Evolutionary conservation across 345 rosid genomes (phyloP), one percentile per base, ranked within the genome.

Genomic region (Salix koriyanagi): DNA sequence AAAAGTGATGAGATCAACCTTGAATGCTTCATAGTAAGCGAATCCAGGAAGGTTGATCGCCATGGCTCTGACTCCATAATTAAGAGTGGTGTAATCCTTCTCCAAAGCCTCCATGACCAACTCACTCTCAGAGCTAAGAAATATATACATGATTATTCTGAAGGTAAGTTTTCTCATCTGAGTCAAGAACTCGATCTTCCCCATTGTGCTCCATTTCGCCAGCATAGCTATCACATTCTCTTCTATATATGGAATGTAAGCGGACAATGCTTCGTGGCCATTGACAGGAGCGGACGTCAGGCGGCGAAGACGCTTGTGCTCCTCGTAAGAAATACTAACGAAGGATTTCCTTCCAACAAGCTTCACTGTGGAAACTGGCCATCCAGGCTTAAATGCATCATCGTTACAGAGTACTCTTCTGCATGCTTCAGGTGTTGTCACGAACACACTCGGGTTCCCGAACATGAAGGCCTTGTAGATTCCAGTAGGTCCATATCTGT

Each of bases 21-120:
- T 92, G 15, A 92, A 89, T 39, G 97, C 98, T 72, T 83, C 83
- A 74, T 92, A 81, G 83, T 90, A 94, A 70, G 92, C 91, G 75
- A 94, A 94, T 16, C 98, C 98, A 1, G 97, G 98, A 73, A 92
- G 28, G 81, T 92, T 92, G 78, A 94, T 86, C 11, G 92, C 91
- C 98, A 92, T 91, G 71, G 97, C 93, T 77, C 98, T 79, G 73
- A 94, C 89, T 67, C 97, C 98, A 44, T 81, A 80, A 75, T 94
- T 94, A 58, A 94, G 96, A 1, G 79, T 65, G 0, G 97, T 90
- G 75, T 91, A 94, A 77, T 92, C 91, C 78, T 73, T 82, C 86
- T 95, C 97, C 67, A 95, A 72, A 25, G 85, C 89, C 67, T 88
- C 97, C 91, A 91, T 82, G 28, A 86, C 84, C 2, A 70, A 50